Evolutionary conservation across 83 land plant species (phyloP).

Genomic region (Picea engelmannii): DNA sequence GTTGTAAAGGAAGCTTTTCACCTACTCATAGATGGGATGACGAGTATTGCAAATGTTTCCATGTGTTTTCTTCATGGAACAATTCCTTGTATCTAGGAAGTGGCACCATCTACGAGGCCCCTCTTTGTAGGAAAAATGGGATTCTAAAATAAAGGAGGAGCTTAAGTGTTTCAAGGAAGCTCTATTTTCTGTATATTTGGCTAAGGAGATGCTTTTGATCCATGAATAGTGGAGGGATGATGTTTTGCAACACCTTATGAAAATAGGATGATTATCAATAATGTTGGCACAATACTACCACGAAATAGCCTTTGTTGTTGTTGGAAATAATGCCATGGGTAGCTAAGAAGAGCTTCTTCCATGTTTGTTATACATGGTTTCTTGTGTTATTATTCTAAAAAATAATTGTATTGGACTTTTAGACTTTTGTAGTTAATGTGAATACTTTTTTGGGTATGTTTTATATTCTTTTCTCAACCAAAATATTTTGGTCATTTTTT

Average conservation of each 20-base stretch:
- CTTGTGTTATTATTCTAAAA: too few relatives aligned
- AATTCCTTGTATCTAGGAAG: neutral
- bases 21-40: conserved; percentile 16
- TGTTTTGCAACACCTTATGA: conserved; percentile 57
- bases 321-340: conserved; percentile 60
- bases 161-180: conserved; percentile 50
- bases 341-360: conserved; percentile 60
- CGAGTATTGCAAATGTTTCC: conserved; percentile 5
- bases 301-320: conserved; percentile 79
- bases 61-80: conserved; percentile 12
- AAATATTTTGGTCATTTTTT: too few relatives aligned
- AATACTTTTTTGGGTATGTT: too few relatives aligned
- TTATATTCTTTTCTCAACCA: too few relatives aligned
- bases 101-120: neutral
- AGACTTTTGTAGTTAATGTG: too few relatives aligned
- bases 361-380: conserved; percentile 33
- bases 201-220: conserved; percentile 65
- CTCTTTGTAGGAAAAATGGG: conserved; percentile 13
- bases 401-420: too few relatives aligned
- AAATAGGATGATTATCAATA: conserved; percentile 52
- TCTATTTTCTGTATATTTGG: conserved; percentile 49
- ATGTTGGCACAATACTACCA: conserved; percentile 65
- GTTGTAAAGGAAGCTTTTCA: neutral
- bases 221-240: conserved; percentile 65
- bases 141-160: conserved; percentile 39